Conservation (phyloP, 2,329 filamentous ascomycete species). For the Decorospora gaudefroyi region DNA sequence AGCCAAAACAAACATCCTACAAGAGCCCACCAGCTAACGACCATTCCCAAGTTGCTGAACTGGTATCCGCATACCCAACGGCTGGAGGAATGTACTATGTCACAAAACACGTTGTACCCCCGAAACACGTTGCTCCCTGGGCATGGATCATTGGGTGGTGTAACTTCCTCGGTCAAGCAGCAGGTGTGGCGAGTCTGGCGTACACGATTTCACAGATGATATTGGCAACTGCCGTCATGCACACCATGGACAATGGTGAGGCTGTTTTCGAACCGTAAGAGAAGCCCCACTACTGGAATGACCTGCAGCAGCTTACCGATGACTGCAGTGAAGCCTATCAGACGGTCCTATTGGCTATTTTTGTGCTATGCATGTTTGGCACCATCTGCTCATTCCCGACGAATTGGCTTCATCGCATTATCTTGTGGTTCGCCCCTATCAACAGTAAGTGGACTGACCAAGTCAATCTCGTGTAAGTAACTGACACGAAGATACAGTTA, state of each 20-base stretch:
- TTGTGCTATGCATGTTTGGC: slow-evolving; percentile 60
- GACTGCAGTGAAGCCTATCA: slow-evolving; percentile 58
- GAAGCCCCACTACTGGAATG: slow-evolving; percentile 1
- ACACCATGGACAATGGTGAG: slow-evolving; percentile 57
- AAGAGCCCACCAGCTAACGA: neutral
- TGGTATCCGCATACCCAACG: slow-evolving; percentile 69
- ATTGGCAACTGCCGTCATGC: slow-evolving; percentile 65
- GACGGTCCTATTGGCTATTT: slow-evolving; percentile 63
- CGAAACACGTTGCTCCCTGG: slow-evolving; percentile 64
- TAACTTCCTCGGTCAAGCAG: slow-evolving; percentile 67
- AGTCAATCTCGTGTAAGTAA: neutral
- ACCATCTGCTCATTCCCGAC: slow-evolving; percentile 67
- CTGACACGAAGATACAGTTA: slow-evolving; percentile 45
- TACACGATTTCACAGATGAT: slow-evolving; percentile 69
- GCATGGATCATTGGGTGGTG: slow-evolving; percentile 71
- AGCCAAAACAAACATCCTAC: neutral
- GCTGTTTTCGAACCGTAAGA: slow-evolving; percentile 64
- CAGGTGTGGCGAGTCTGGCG: slow-evolving; percentile 64
- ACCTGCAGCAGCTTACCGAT: slow-evolving; percentile 12
- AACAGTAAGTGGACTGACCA: slow-evolving; percentile 54
- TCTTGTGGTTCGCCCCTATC: slow-evolving; percentile 69
- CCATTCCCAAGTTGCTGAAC: slow-evolving; percentile 59
- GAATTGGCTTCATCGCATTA: slow-evolving; percentile 61
- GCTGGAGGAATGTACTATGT: slow-evolving; percentile 72
- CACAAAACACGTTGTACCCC: slow-evolving; percentile 66